phyloP scores from a whole-genome alignment of 768 basidiomycete genomes.

The Rhizopogon vesiculosus region DNA sequence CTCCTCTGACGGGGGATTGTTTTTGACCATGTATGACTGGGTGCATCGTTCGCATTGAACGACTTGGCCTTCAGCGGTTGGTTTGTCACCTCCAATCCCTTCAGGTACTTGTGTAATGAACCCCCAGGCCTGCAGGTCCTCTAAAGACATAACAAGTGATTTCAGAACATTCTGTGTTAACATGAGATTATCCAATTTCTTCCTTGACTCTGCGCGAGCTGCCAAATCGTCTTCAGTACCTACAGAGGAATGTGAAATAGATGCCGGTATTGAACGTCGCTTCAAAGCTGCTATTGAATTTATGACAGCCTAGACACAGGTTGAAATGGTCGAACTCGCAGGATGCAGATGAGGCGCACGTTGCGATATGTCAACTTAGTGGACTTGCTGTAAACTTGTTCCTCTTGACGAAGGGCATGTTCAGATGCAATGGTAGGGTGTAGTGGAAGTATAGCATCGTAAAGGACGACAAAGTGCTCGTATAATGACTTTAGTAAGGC shows the following conservation, averaged over 20 bases:
- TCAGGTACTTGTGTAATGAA: constrained; percentile 69
- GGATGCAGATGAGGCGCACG: constrained; percentile 35
- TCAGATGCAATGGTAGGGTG: constrained; percentile 65
- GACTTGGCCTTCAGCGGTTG: constrained; percentile 57
- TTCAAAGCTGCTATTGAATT: constrained; percentile 48
- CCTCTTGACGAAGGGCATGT: constrained; percentile 79
- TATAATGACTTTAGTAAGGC: constrained; percentile 72
- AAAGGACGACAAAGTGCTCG: constrained; percentile 68
- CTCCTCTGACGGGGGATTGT: constrained; percentile 47
- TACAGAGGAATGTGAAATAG: constrained; percentile 62
- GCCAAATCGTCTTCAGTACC: constrained; percentile 68
- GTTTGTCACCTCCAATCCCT: constrained; percentile 58
- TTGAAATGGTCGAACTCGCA: constrained; percentile 7
- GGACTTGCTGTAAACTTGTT: constrained; percentile 69
- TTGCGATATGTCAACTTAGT: constrained; percentile 81
- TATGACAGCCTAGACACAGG: constrained; percentile 41
- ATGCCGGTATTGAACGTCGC: constrained; percentile 49
- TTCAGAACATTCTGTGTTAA: constrained; percentile 52
- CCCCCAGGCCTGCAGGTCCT: constrained; percentile 60
- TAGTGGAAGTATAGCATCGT: constrained; percentile 46
- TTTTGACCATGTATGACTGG: constrained; percentile 63
- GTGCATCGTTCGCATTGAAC: constrained; percentile 78
- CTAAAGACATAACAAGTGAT: constrained; percentile 52
- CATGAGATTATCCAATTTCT: constrained; percentile 46
- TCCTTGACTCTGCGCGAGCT: constrained; percentile 50